Base-by-base conservation (phyloP, 805 yeast genomes). In the Saccharomycopsis sp. region DNA sequence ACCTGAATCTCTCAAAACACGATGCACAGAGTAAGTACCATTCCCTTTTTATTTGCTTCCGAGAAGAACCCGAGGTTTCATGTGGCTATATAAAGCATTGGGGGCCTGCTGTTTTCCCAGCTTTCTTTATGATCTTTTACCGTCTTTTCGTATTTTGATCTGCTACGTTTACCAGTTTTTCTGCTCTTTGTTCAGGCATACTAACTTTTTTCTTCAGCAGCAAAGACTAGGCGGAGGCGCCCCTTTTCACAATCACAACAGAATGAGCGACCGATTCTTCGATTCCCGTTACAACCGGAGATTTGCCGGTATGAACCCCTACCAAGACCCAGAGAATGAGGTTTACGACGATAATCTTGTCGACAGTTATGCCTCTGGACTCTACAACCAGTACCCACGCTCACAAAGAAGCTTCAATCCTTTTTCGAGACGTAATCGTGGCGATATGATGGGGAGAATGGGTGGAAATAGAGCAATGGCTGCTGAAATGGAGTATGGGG, bases 281-380 rank as follows among this genome's bases (percentile, higher is more conserved):
- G 46, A 54, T 40, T 40, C 55, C 4, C 40, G 51, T 2, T 55
- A 58, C 48, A 55, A 58, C 50, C 34, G 16, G 23, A 9, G 50
- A 8, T 37, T 24, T 24, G 54, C 20, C 18, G 51, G 44, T 50
- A 40, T 12, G 16, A 15, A 41, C 48, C 55, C 18, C 4, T 37
- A 24, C 2, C 57, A 55, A 20, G 56, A 52, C 18, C 55, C 44
- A 3, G 56, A 51, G 2, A 16, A 29, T 24, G 18, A 29, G 16
- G 50, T 54, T 24, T 58, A 58, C 48, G 24, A 54, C 14, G 58
- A 54, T 52, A 34, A 51, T 20, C 56, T 51, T 16, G 56, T 58
- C 29, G 48, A 58, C 21, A 5, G n/a, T 2, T 58, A 58, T 24
- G 55, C 55, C 52, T 41, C 52, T 20, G 56, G 52, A 9, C 15